These are phyloP conservation scores for Botryosphaeria dothidea DNA, from an alignment of 2,329 filamentous ascomycete species.

Conservation along the genomic window DNA sequence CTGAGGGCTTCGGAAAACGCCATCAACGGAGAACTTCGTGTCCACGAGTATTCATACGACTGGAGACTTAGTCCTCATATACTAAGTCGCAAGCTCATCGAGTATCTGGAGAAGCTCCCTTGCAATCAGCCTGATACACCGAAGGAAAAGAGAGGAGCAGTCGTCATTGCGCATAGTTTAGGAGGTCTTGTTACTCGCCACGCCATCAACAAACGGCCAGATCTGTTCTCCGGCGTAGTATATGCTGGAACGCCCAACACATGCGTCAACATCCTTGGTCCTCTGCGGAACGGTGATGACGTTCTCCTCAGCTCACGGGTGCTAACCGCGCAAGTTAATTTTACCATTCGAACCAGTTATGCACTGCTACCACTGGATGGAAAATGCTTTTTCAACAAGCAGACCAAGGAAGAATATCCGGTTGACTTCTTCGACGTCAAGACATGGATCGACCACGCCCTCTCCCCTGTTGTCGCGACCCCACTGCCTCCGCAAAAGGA, in stretches of 20 bases:
- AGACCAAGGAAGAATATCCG: constrained; percentile 76
- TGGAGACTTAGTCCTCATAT: constrained; percentile 85
- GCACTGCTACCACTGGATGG: constrained; percentile 84
- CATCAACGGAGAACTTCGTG: constrained; percentile 67
- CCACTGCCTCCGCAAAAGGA: constrained; percentile 59
- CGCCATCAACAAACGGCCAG: constrained; percentile 79
- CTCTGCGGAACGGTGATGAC: constrained; percentile 87
- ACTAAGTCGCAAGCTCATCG: constrained; percentile 69
- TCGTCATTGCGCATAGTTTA: constrained; percentile 82
- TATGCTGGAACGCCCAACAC: constrained; percentile 83
- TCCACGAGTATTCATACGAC: constrained; percentile 93
- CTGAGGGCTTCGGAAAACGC: constrained; percentile 74
- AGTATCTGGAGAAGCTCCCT: constrained; percentile 72
- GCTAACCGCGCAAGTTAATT: constrained; percentile 89
- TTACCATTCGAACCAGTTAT: constrained; percentile 84
- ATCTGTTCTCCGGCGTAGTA: constrained; percentile 81
- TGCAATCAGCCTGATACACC: constrained; percentile 66
- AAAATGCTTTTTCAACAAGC: constrained; percentile 81
- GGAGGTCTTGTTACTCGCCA: constrained; percentile 69
- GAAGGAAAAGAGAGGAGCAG: constrained; percentile 64
- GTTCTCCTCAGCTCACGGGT: constrained; percentile 87
- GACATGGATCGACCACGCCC: constrained; percentile 75
- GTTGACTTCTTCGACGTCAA: constrained; percentile 82
- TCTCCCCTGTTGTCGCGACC: constrained; percentile 75
- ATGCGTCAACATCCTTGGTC: constrained; percentile 89